Evolutionary conservation across 2,329 filamentous ascomycete genomes (phyloP), one percentile per base, ranked within the genome.

Genomic region (Pseudocercospora macadamiae): DNA sequence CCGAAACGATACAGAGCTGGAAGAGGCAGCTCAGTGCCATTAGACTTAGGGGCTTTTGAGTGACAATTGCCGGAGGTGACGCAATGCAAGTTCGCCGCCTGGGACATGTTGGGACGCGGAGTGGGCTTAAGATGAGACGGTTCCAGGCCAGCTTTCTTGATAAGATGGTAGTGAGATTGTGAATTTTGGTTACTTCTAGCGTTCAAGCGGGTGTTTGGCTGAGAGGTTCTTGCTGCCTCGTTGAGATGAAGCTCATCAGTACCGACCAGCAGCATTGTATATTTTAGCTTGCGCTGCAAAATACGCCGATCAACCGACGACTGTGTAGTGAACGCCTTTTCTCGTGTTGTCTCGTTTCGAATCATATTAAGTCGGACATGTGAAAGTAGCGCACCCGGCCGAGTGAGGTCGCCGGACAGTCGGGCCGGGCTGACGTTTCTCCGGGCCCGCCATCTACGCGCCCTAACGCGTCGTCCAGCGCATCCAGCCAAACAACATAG

Each of bases 1-100:
- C 77, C 83, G 18, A 92, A 89, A 73, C 86, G 86, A 72, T 99
- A 97, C 75, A 83, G 93, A 63, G 95, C 95, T 32, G 95, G 95
- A 7, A 85, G 93, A 71, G 93, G 92, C 28, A 97, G 92, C 77
- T 97, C 90, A 79, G 93, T 97, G 66, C 95, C 95, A 26, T 79
- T 97, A 68, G 91, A 97, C 79, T 76, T 99, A 71, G 85, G 80
- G 65, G 80, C 82, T 12, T 81, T 89, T 59, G 75, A 78, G 47
- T 80, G 57, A 61, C 28, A 30, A 49, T 12, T 18, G 47, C 16
- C 26, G 7, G 47, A 3, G 47, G 47, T 3, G 9, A 8, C 23
- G 16, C 42, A 7, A 16, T 6, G 19, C 19, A 49, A 49, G 25
- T 49, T 19, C 21, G 16, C 16, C 14, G 25, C 26, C 16, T 18